Evolutionary conservation across 805 yeast genomes (phyloP), one percentile per base, ranked within the genome.

Genomic region (Blastobotrys americana): DNA sequence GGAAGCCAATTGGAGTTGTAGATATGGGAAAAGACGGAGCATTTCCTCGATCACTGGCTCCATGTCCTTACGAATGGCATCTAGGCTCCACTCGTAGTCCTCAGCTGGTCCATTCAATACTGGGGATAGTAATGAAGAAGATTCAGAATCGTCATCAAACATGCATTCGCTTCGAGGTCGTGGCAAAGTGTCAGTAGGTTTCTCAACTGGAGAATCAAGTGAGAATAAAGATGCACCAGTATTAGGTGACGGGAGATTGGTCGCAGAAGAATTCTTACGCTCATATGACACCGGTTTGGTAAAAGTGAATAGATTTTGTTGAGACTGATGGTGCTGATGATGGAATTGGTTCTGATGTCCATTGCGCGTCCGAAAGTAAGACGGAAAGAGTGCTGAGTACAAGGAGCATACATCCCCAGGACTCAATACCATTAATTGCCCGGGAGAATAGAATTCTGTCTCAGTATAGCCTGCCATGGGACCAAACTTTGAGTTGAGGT

Each of bases 21-120:
- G 54, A 50, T 50, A 54, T 35, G 45, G 48, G 39, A 56, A 53
- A 33, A 45, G 45, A 23, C 45, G 38, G 25, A 51, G 31, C 33
- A 58, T 41, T n/a, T 52, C 59, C 36, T 51, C 54, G 41, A 60
- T 57, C 2, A 60, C 66, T 0, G 66, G 66, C 35, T 59, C 63
- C 15, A 63, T 36, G 34, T 62, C 66, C n/a, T 47, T 45, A 15
- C 55, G 51, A 21, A 63, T 59, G 34, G 58, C 61, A 8, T 54
- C 61, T n/a, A 63, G 43, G 34, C 61, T 58, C 64, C 64, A 63
- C 31, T 57, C 64, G 25, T 31, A 34, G 34, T 53, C 52, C 22
- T 51, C 55, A 9, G 41, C 38, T 15, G 47, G 35, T 25, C 9
- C 21, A 20, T 16, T 37, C 33, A 38, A 28, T 19, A 28, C 19